Conservation (phyloP, 2,329 filamentous ascomycete genomes). For the Colletotrichum somersetense region DNA sequence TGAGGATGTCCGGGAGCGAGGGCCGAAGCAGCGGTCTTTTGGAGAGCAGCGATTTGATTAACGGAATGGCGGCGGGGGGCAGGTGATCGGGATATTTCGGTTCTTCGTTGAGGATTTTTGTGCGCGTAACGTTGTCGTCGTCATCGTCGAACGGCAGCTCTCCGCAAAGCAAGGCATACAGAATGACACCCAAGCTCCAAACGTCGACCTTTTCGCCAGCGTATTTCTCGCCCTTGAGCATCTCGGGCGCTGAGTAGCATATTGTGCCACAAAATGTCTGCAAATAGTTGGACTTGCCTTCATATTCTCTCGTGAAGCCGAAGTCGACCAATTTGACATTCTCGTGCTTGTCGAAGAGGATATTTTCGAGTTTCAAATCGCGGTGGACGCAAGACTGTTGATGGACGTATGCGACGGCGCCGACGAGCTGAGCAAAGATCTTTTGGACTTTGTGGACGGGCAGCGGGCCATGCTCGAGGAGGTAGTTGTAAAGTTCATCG, state of each 20-base stretch:
- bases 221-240: slow-evolving; percentile 98
- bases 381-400: slow-evolving; percentile 95
- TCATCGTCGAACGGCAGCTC: slow-evolving; percentile 97
- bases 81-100: slow-evolving; percentile 87
- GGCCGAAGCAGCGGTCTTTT: slow-evolving; percentile 90
- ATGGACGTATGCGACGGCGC: slow-evolving; percentile 95
- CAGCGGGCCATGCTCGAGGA: slow-evolving; percentile 87
- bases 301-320: slow-evolving; percentile 97
- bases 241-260: slow-evolving; percentile 97
- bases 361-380: slow-evolving; percentile 96
- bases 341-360: slow-evolving; percentile 94
- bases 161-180: slow-evolving; percentile 85
- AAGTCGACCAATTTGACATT: slow-evolving; percentile 99
- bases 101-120: slow-evolving; percentile 86
- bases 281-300: slow-evolving; percentile 92
- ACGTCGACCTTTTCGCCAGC: slow-evolving; percentile 98
- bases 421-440: slow-evolving; percentile 95
- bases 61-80: slow-evolving; percentile 79
- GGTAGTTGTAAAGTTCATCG: slow-evolving; percentile 97
- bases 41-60: slow-evolving; percentile 86
- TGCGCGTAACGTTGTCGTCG: slow-evolving; percentile 88
- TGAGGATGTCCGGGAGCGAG: slow-evolving; percentile 84
- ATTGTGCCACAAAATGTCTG: slow-evolving; percentile 98
- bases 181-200: slow-evolving; percentile 89
- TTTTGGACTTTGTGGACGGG: slow-evolving; percentile 90